Percentiles rank a stretch among this genome's conserved stretches.
These are phyloP conservation scores for Hylodesmum podocarpum DNA, from an alignment of 306 rosid species.

Conservation along the genomic window DNA sequence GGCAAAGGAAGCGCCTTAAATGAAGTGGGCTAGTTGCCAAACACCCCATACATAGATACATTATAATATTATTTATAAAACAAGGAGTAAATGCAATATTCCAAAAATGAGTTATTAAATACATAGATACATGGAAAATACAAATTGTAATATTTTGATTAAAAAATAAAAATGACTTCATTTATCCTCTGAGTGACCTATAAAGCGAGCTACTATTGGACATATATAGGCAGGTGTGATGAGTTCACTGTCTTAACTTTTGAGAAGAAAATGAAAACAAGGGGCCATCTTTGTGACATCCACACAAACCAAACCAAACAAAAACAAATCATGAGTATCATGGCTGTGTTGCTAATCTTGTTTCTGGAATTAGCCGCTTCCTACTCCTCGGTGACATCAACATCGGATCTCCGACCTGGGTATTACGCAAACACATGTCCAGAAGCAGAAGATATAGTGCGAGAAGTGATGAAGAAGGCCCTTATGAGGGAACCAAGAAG, in stretches of 20 bases:
- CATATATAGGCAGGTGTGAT: no score
- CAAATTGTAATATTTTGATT: no score
- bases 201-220: no score
- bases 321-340: neutral
- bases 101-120: no score
- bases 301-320: neutral
- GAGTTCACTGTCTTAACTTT: no score
- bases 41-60: no score
- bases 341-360: conserved; percentile 21
- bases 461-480: conserved; percentile 65
- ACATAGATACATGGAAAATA: no score
- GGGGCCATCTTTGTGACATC: neutral
- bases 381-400: conserved; percentile 24
- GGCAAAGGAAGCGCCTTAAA: no score
- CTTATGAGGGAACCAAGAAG: conserved; percentile 64
- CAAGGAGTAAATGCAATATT: neutral
- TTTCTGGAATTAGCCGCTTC: conserved; percentile 24
- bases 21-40: no score
- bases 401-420: conserved; percentile 50
- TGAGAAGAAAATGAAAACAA: neutral
- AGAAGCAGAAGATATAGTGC: conserved; percentile 53
- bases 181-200: no score
- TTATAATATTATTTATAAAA: neutral
- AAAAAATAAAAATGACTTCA: no score
- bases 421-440: conserved; percentile 64